Base-by-base conservation (phyloP, 2,329 filamentous ascomycete species). In the Metarhizium guizhouense region DNA sequence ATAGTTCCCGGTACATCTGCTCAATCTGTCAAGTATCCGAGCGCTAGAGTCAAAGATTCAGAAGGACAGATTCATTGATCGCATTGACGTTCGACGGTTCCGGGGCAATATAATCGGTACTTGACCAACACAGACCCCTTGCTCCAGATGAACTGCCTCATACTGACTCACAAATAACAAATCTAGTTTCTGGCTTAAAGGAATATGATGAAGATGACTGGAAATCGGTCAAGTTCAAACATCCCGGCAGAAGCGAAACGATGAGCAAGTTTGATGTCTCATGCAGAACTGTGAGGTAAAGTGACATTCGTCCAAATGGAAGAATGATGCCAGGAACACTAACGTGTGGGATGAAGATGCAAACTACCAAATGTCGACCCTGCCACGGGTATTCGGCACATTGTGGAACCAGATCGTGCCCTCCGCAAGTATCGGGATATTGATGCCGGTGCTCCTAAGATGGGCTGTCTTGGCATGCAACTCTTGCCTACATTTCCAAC, bases 351-450 rank as follows among this genome's bases (percentile, higher is more conserved):
- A n/a, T 40, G 13, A 52, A 79, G 77, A 54, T 90, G 87, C 71
- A 87, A 84, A 62, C 68, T 90, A 61, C 86, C 86, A 20, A 90
- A 90, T 61, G 83, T 88, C 1, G 77, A 89, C 65, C 85, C 79
- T 0, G 72, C 74, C 18, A 83, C 74, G 6, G 87, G 80, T n/a
- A 64, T 76, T 43, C 76, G 76, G 25, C 81, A 86, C 64, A 64
- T 67, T 25, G 66, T 69, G 34, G 78, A 86, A 68, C 82, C 85
- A 0, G 80, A 84, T 63, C 73, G 70, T 54, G 81, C 84, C 0
- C 70, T 88, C 57, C 73, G 82, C 38, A 76, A 76, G 58, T 77
- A 79, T 60, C 76, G 85, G 13, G 74, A 80, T 10, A 80, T 87
- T 29, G 85, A 87, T 64, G 69, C 75, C 20, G 84, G 84, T 2